These are phyloP conservation scores for Barbarea vulgaris DNA, from an alignment of 345 rosid genomes.

Conservation along the genomic window DNA sequence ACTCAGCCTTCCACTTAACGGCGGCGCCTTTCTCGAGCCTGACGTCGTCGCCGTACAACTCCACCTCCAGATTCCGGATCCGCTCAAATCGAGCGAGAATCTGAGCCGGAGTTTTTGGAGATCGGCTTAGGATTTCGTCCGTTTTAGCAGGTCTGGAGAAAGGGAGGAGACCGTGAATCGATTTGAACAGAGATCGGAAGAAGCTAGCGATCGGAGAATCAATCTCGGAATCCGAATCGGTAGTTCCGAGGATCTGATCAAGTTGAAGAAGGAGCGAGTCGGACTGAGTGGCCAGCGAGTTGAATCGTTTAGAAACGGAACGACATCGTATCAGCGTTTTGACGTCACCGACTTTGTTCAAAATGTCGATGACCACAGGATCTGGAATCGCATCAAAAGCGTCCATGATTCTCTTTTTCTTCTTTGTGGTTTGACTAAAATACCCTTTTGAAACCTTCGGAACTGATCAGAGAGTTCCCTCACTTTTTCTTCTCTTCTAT, in stretches of 20 bases:
- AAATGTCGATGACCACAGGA: constrained; percentile 40
- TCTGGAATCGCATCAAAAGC: constrained; percentile 44
- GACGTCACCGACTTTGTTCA: constrained; percentile 42
- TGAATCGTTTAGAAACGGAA: constrained; percentile 41
- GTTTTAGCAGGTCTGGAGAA: constrained; percentile 19
- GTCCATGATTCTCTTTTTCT: constrained; percentile 28
- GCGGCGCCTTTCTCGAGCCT: constrained; percentile 44
- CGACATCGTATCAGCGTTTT: constrained; percentile 42
- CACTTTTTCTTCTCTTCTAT: not conserved
- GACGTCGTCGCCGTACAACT: constrained; percentile 37
- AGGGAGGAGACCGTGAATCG: constrained; percentile 31
- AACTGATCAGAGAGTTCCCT: not conserved
- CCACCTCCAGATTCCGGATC: constrained; percentile 41
- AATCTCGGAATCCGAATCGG: constrained; percentile 31
- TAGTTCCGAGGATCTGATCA: constrained; percentile 37
- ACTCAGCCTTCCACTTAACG: constrained; percentile 42
- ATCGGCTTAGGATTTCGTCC: constrained; percentile 1
- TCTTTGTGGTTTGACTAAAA: not conserved
- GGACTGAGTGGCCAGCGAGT: constrained; percentile 38
- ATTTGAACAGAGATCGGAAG: constrained; percentile 40
- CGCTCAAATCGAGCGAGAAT: constrained; percentile 40
- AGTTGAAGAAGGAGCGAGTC: constrained; percentile 44
- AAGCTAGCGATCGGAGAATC: constrained; percentile 33
- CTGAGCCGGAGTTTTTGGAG: constrained; percentile 37
- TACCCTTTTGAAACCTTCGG: constrained; percentile 34